Base-by-base conservation (phyloP, 495 filamentous ascomycete genomes). In the Aspergillus sparsus region DNA sequence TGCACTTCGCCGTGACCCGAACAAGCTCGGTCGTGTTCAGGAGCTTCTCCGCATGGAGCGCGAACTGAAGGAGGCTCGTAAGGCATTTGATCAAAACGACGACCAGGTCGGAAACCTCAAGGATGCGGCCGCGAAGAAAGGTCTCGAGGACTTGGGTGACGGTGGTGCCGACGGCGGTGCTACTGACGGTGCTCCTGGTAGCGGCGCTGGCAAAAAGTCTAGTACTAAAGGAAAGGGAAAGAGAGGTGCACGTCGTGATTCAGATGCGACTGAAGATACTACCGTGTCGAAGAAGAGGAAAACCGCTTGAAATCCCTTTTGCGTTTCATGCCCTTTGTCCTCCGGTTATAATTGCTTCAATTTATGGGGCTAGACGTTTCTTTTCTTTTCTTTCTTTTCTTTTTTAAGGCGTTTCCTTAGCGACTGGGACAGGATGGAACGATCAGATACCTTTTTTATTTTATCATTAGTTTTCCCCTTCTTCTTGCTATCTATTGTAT, bases 21-120 rank as follows among this genome's bases (percentile, higher is more conserved):
- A 83, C 64, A 92, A 94, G 71, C 82, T 97, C 49, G 94, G 94
- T 21, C 87, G 94, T 74, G 90, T 97, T 57, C 85, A 91, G 77
- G 92, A 96, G 72, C 79, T 95, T 62, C 75, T 97, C 53, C 85
- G 85, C 63, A 91, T 89, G 82, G 88, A 93, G 60, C 85, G 87
- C 67, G 83, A 87, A 56, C 82, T 97, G 46, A 91, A 91, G 68
- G 81, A 86, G 61, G 84, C 88, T n/a, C 77, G 90, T 12, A 89
- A 88, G 71, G 81, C 82, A 12, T 85, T 93, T 53, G 83, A 88
- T 70, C 74, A 72, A 62, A 78, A 75, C 52, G 80, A 80, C 68
- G 77, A 80, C 34, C 75, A 80, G 67, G 74, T 80, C 34, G 77
- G 68, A 6, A 67, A 65, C 39, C 45, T 71, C 45, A 79, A 77